Evolutionary conservation across 2,329 filamentous ascomycete species (phyloP).

Genomic region (Fusarium napiforme): DNA sequence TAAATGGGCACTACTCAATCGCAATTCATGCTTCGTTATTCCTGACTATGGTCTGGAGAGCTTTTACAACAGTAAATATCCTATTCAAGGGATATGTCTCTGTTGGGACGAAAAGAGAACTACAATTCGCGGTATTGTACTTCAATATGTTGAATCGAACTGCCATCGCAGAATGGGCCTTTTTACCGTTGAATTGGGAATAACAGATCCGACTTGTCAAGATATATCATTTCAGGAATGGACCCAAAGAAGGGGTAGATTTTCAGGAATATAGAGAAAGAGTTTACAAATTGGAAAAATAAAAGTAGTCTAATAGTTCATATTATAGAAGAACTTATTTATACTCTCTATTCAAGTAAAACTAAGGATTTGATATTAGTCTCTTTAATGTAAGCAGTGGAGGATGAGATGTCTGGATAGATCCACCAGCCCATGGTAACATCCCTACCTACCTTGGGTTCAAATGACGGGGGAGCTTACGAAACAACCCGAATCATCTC

Average conservation of each 20-base stretch:
- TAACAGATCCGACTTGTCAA: background rate
- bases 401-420: background rate
- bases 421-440: background rate
- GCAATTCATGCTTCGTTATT: background rate
- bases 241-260: background rate
- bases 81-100: background rate
- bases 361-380: no score
- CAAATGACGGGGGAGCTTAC: background rate
- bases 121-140: background rate
- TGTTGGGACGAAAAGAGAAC: background rate
- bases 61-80: background rate
- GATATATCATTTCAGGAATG: background rate
- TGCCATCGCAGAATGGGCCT: background rate
- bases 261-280: background rate
- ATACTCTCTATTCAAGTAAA: background rate
- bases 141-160: background rate
- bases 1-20: background rate
- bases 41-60: background rate
- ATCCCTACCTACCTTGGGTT: background rate
- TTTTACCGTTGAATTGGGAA: background rate
- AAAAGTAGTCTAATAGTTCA: background rate
- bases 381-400: background rate
- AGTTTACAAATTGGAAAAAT: background rate
- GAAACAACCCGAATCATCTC: background rate
- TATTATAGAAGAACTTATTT: background rate